Evolutionary conservation across 371 early-diverging fungal genomes (phyloP), one percentile per base, ranked within the genome.

Genomic region (Mortierella sp.): DNA sequence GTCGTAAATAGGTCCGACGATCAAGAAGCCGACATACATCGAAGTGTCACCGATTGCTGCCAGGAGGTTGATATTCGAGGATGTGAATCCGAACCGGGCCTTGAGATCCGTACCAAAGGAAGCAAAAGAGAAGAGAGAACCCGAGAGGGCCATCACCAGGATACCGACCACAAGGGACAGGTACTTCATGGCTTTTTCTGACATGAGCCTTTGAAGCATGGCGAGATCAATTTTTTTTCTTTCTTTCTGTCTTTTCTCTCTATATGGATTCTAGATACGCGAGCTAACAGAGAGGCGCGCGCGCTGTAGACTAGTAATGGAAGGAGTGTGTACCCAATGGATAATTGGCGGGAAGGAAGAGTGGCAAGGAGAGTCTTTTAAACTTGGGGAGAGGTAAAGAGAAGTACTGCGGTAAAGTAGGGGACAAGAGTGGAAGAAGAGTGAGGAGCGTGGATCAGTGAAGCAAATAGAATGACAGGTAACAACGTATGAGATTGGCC

Each of bases 1-100:
- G 55, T 77, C 79, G 59, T 72, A 77, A 60, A 77, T 77, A 18
- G 79, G 79, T 0, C 79, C 79, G 14, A 77, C 73, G 53, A 77
- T 72, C 21, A 77, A 60, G 66, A 77, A 77, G 12, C 79, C 79
- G 28, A 77, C 79, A 37, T 77, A 77, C 79, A 77, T 77, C 25
- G 73, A 68, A 1, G 79, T 77, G 56, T 77, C 79, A 9, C 79
- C 79, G 47, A 77, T 77, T 37, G 79, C 72, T 9, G 79, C 64
- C 43, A 77, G 73, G 16, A 77, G 60, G 48, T 77, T 77, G 60
- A 77, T 72, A 48, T 77, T 69, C 56, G 69, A 68, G 37, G 79
- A 77, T 12, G 62, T 72, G 63, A 77, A 72, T 15, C 73, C 79
- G 47, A 77, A 77, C 14, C 79, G 72, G 45, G 79, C 79, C 63